Evolutionary conservation across 129 eudicot genomes (phyloP), one percentile per base, ranked within the genome.

Genomic region (Escallonia rubra): DNA sequence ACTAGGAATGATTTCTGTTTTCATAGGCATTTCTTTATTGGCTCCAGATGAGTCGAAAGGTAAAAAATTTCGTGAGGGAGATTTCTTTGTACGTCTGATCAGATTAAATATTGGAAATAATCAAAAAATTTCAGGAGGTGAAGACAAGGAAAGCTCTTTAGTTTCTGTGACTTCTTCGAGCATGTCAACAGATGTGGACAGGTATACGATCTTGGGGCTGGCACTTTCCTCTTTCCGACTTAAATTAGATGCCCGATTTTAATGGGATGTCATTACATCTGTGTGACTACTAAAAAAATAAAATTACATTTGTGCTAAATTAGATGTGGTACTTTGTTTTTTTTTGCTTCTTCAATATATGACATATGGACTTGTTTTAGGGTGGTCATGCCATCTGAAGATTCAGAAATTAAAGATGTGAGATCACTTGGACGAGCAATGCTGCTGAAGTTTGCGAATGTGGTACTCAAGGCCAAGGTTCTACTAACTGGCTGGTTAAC

Each of bases 31-130:
- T 70, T 81, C 88, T 13, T 85, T 93, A 74, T 82, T 93, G 69
- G 99, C 99, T n/a, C 96, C 99, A 12, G 96, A 93, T 70, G 99
- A 93, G 46, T 44, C 95, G 38, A 89, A 79, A 93, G 99, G 99
- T 89, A 84, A 60, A 52, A 34, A 39, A 49, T 47, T 67, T 34
- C 42, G 56, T 15, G 63, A 34, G 4, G 12, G 23, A 49, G 41
- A 44, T 6, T 12, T 42, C 48, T 15, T 47, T 43, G 59, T 5
- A 6, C 10, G 10, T 65, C 44, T 72, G 9, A 57, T 8, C 73
- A 43, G n/a, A 66, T 50, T 53, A 68, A 55, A 63, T 43, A 61
- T 62, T 6, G 46, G 43, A 63, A 69, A n/a, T 61, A 57, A 57
- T n/a, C 65, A 44, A 61, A 50, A 49, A 67, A 44, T 84, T 69